phyloP scores from a whole-genome alignment of 805 yeast genomes.

The Starmera dryadoides region DNA sequence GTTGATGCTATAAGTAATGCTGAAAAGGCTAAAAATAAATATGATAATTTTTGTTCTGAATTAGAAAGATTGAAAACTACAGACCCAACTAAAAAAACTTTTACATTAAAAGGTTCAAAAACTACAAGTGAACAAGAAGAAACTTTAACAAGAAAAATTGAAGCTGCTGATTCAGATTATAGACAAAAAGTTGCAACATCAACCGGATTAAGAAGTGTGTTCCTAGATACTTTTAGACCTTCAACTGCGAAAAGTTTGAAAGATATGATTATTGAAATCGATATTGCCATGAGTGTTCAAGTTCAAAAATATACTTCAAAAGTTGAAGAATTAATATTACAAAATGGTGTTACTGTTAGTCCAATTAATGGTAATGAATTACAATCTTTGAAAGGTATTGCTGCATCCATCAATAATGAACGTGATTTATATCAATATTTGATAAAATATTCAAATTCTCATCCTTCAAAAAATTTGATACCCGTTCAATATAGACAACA shows the following conservation, averaged over 20 bases:
- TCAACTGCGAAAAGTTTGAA: slow-evolving; percentile 62
- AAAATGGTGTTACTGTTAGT: slow-evolving; percentile 74
- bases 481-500: slow-evolving; percentile 72
- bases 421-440: slow-evolving; percentile 70
- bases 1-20: slow-evolving; percentile 75
- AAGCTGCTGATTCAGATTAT: slow-evolving; percentile 81
- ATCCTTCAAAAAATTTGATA: slow-evolving; percentile 35
- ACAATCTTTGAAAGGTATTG: slow-evolving; percentile 69
- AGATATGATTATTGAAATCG: slow-evolving; percentile 77
- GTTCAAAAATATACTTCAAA: slow-evolving; percentile 84
- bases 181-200: slow-evolving; percentile 68
- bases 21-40: slow-evolving; percentile 79
- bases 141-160: slow-evolving; percentile 73
- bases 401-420: slow-evolving; percentile 76
- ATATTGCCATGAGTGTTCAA: slow-evolving; percentile 83
- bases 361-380: slow-evolving; percentile 54
- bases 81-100: slow-evolving; percentile 80
- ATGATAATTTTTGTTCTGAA: slow-evolving; percentile 77
- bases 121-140: slow-evolving; percentile 84
- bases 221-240: slow-evolving; percentile 72
- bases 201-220: slow-evolving; percentile 65
- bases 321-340: slow-evolving; percentile 75
- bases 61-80: slow-evolving; percentile 72
- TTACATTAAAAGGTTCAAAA: slow-evolving; percentile 72
- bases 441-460: slow-evolving; percentile 32